These are phyloP conservation scores for Teunomyces aglyptinius DNA, from an alignment of 805 yeast genomes.

Conservation along the genomic window DNA sequence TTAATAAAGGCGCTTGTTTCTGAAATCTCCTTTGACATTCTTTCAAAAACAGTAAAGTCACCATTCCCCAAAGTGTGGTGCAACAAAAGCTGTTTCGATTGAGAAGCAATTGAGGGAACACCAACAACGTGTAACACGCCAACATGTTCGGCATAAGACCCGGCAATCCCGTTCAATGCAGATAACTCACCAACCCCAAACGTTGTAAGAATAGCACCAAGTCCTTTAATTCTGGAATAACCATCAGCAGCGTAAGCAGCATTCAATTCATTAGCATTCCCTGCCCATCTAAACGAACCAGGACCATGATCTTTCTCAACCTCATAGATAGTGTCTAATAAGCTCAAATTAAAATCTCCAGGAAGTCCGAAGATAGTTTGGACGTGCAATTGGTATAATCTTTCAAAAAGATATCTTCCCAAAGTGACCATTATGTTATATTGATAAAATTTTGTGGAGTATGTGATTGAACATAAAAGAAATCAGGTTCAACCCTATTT, in stretches of 20 bases:
- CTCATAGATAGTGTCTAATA: slow-evolving; percentile 69
- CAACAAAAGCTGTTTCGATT: slow-evolving; percentile 66
- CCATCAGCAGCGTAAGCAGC: slow-evolving; percentile 91
- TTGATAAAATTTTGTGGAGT: too few relatives aligned
- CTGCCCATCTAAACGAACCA: slow-evolving; percentile 71
- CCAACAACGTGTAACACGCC: slow-evolving; percentile 85
- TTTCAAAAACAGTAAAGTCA: slow-evolving; percentile 73
- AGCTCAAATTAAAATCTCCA: slow-evolving; percentile 75
- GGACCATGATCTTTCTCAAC: slow-evolving; percentile 47
- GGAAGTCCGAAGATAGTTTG: slow-evolving; percentile 77
- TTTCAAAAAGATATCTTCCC: slow-evolving; percentile 76
- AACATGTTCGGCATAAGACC: slow-evolving; percentile 86
- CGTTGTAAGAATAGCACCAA: slow-evolving; percentile 75
- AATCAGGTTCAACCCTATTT: not conserved
- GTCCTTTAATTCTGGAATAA: slow-evolving; percentile 76
- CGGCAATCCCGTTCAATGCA: slow-evolving; percentile 84
- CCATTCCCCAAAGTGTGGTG: slow-evolving; percentile 87
- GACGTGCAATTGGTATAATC: slow-evolving; percentile 70
- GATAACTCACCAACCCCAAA: slow-evolving; percentile 90
- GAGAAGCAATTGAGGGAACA: slow-evolving; percentile 74
- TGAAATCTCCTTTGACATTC: slow-evolving; percentile 74
- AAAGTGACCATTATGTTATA: slow-evolving; percentile 41
- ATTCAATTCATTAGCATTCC: slow-evolving; percentile 86
- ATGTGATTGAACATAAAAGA: not conserved
- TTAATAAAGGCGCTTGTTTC: slow-evolving; percentile 63